Evolutionary conservation across 768 basidiomycete genomes (phyloP).

Genomic region (Kwoniella sp.): DNA sequence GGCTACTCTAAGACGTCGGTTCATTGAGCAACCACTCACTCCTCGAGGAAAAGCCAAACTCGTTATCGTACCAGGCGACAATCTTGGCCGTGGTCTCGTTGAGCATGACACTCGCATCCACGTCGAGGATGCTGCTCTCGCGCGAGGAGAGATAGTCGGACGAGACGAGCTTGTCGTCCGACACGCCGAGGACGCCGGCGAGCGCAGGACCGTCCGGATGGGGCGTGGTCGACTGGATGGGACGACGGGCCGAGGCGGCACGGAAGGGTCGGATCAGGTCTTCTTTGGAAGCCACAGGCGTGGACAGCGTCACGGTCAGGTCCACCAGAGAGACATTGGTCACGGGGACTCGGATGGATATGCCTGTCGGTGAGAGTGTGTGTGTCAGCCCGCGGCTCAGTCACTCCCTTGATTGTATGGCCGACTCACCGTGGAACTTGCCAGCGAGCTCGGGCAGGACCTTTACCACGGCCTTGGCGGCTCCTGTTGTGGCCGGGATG

Average conservation of each 20-base stretch:
- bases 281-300: slow-evolving; percentile 41
- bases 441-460: slow-evolving; percentile 50
- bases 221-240: slow-evolving; percentile 16
- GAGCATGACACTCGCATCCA: slow-evolving; percentile 43
- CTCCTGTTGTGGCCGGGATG: slow-evolving; percentile 49
- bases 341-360: slow-evolving; percentile 50
- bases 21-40: slow-evolving; percentile 14
- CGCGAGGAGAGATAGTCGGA: slow-evolving; percentile 46
- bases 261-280: slow-evolving; percentile 46
- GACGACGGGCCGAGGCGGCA: slow-evolving; percentile 22
- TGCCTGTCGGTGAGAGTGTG: slow-evolving; percentile 24
- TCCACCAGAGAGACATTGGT: slow-evolving; percentile 51
- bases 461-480: slow-evolving; percentile 48
- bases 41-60: slow-evolving; percentile 40
- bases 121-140: slow-evolving; percentile 43
- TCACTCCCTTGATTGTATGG: not conserved
- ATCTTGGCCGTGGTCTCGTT: slow-evolving; percentile 45
- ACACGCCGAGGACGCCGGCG: slow-evolving; percentile 43
- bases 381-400: not conserved
- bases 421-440: slow-evolving; percentile 46
- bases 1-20: too few relatives aligned
- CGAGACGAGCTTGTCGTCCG: slow-evolving; percentile 50
- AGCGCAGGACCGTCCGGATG: slow-evolving; percentile 20
- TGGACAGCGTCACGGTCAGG: slow-evolving; percentile 45
- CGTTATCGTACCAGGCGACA: slow-evolving; percentile 50